Percentiles rank a stretch among this genome's conserved stretches.
Evolutionary conservation across 2,329 filamentous ascomycete species (phyloP).

Genomic region (Cladosporium phlei): DNA sequence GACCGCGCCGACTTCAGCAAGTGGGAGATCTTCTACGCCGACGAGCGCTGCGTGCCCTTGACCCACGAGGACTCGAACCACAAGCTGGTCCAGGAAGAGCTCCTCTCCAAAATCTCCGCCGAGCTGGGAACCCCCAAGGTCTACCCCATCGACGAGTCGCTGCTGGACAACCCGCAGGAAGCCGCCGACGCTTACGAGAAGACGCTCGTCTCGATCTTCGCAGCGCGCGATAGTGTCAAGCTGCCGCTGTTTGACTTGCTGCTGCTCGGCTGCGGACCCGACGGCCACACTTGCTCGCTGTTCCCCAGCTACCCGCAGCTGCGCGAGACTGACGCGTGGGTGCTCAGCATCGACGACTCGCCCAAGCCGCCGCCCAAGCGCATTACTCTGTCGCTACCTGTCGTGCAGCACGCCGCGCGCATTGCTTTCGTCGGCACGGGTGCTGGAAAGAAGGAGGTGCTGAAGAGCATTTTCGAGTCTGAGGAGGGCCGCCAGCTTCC

Average conservation of each 20-base stretch:
- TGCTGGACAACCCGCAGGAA: slow-evolving; percentile 77
- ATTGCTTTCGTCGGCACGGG: slow-evolving; percentile 92
- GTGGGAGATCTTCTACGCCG: slow-evolving; percentile 98
- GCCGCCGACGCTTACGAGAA: slow-evolving; percentile 93
- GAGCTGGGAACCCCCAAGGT: slow-evolving; percentile 64
- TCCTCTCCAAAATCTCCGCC: slow-evolving; percentile 80
- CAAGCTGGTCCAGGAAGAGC: slow-evolving; percentile 75
- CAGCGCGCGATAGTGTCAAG: slow-evolving; percentile 87
- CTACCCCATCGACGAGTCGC: slow-evolving; percentile 68
- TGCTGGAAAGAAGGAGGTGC: slow-evolving; percentile 79
- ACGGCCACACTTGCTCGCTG: slow-evolving; percentile 94
- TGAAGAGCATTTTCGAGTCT: slow-evolving; percentile 85
- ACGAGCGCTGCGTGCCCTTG: slow-evolving; percentile 90
- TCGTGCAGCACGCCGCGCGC: slow-evolving; percentile 79
- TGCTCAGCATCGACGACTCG: slow-evolving; percentile 84
- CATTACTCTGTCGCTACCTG: slow-evolving; percentile 88
- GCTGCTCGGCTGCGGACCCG: slow-evolving; percentile 87
- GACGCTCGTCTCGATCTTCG: slow-evolving; percentile 77
- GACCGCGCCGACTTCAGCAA: slow-evolving; percentile 72
- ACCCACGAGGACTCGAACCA: slow-evolving; percentile 95
- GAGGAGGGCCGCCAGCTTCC: slow-evolving; percentile 70
- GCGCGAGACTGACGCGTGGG: slow-evolving; percentile 84
- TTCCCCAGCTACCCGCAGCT: slow-evolving; percentile 88
- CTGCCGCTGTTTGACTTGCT: slow-evolving; percentile 93
- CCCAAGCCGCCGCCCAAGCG: slow-evolving; percentile 89